Evolutionary conservation across 305 asterid species (phyloP).

Genomic region (Striga hermonthica): DNA sequence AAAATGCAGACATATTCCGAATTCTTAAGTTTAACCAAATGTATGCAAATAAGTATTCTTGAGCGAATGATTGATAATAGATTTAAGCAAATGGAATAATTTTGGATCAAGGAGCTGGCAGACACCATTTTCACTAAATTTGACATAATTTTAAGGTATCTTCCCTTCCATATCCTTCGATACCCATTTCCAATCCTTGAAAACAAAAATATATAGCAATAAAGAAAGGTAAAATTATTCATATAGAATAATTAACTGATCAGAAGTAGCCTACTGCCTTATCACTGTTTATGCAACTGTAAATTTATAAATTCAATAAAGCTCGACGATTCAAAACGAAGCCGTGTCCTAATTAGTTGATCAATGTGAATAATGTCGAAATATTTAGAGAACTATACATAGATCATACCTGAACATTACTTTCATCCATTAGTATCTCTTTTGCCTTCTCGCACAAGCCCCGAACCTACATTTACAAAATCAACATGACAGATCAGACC

Average conservation of each 20-base stretch:
- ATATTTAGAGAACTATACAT: not conserved
- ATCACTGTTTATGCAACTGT: constrained; percentile 6
- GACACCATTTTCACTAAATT: not conserved
- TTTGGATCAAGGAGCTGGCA: not conserved
- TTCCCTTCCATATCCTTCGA: constrained; percentile 11
- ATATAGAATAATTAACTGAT: constrained; percentile 7
- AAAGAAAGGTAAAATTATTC: constrained; percentile 2
- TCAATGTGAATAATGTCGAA: constrained; percentile 1
- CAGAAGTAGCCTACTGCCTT: constrained; percentile 14
- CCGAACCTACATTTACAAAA: constrained; percentile 59
- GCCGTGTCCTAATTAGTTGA: not conserved
- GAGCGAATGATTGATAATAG: not conserved
- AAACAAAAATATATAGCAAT: constrained; percentile 5
- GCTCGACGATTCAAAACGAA: not conserved
- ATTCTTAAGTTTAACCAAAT: not conserved
- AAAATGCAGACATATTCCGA: constrained; percentile 3
- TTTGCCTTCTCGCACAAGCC: constrained; percentile 85
- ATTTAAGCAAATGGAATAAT: not conserved
- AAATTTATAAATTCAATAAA: constrained; percentile 4
- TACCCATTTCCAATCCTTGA: not conserved
- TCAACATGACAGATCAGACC: constrained; percentile 18
- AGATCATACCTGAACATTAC: constrained; percentile 77
- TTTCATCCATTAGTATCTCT: constrained; percentile 85
- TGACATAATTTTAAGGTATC: not conserved
- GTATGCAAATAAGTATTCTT: not conserved